Evolutionary conservation across 148 eudicot species (phyloP).

Genomic region (Cornus florida): DNA sequence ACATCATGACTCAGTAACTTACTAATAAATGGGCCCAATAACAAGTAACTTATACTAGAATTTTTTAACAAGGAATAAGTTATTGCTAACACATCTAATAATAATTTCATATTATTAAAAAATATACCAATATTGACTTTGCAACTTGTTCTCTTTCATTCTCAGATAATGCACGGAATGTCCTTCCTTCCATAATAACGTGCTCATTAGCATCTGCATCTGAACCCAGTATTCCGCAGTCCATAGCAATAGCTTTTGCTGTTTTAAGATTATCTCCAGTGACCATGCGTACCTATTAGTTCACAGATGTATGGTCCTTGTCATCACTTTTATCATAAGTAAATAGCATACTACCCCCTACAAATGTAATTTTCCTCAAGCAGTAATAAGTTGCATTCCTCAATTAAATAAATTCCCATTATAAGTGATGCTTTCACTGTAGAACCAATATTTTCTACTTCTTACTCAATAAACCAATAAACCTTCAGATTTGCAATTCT

Average conservation of each 20-base stretch:
- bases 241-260: constrained; percentile 88
- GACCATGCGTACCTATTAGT: constrained; percentile 85
- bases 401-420: too few relatives aligned
- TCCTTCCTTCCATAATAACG: constrained; percentile 67
- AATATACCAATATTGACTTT: constrained; percentile 50
- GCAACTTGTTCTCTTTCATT: constrained; percentile 67
- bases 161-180: constrained; percentile 74
- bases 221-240: constrained; percentile 79
- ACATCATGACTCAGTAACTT: constrained; percentile 9
- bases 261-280: constrained; percentile 96
- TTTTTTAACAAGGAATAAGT: background rate
- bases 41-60: background rate
- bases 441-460: background rate
- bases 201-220: constrained; percentile 52
- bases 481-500: background rate
- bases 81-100: background rate
- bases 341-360: background rate
- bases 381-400: background rate
- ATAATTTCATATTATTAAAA: background rate
- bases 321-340: background rate
- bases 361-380: background rate
- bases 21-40: background rate
- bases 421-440: background rate
- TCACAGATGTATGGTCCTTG: constrained; percentile 3
- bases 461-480: too few relatives aligned